Base-by-base conservation (phyloP, 176 grass and related monocot genomes). In the Oryza meyeriana region DNA sequence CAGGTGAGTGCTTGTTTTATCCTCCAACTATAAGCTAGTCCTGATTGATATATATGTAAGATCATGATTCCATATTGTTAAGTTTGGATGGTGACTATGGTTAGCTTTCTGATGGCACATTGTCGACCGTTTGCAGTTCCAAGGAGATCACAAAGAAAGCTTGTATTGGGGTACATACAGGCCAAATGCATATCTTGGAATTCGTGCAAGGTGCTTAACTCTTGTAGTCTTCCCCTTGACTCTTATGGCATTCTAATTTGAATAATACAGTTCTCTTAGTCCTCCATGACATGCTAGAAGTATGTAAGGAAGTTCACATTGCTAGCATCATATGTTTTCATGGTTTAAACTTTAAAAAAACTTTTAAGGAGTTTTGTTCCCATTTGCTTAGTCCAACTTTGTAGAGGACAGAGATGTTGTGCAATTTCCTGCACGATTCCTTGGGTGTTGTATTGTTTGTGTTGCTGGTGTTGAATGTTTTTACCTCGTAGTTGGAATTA, bases 111-210 rank as follows among this genome's bases (percentile, higher is more conserved):
- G n/a, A 79, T 74, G 50, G 28, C 72, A 42, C 24, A 79, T 81
- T 59, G 55, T 77, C 74, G 38, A 73, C 74, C 82, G 77, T 55
- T 63, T 95, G 76, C 76, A 98, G 96, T 98, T 98, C 87, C 90
- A 91, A 88, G 89, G 88, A 4, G 72, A 85, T 55, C 93, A 98
- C 83, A 95, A 90, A 76, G 96, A 98, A 81, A 98, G 85, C 81
- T 78, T 98, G 78, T 98, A 95, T 48, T 98, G 96, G 96, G 96
- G 93, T 31, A 98, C 96, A 41, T 98, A 98, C 57, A 87, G 96
- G 66, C 90, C 96, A 42, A 89, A 98, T 91, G 84, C 91, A 44
- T 98, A 98, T 75, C 86, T 98, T 73, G 96, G 96, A 50, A 91
- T 98, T 66, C 92, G 93, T 64, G 87, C 96, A 63, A 98, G 96